These are phyloP conservation scores for Nemania sp. DNA, from an alignment of 2,329 filamentous ascomycete species.

Conservation along the genomic window DNA sequence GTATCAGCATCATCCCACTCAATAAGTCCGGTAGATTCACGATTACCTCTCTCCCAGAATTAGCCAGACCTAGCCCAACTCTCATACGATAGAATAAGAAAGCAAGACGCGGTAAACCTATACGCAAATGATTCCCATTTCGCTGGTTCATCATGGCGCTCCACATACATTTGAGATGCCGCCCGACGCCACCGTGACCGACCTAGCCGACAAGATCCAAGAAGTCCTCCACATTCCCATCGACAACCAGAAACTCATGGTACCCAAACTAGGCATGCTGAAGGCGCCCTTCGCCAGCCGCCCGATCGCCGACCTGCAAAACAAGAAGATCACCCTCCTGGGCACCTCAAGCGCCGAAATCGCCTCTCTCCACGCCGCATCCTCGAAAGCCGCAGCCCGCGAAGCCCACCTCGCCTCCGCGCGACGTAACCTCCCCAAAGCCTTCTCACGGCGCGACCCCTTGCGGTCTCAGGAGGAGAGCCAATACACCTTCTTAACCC, in stretches of 20 bases:
- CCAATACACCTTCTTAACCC: slow-evolving; percentile 82
- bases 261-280: slow-evolving; percentile 73
- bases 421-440: slow-evolving; percentile 47
- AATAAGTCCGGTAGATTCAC: neutral
- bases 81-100: slow-evolving; percentile 41
- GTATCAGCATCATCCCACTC: neutral
- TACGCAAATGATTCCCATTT: slow-evolving; percentile 54
- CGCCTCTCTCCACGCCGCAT: slow-evolving; percentile 64
- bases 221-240: slow-evolving; percentile 68
- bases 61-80: neutral
- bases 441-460: slow-evolving; percentile 49
- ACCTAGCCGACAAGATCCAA: slow-evolving; percentile 71
- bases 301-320: slow-evolving; percentile 60
- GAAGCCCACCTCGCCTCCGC: slow-evolving; percentile 57
- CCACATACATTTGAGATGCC: slow-evolving; percentile 59
- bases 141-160: slow-evolving; percentile 60
- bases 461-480: slow-evolving; percentile 64
- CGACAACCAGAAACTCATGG: slow-evolving; percentile 76
- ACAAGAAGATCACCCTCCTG: slow-evolving; percentile 74
- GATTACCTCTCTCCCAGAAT: neutral
- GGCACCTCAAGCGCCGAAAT: slow-evolving; percentile 72
- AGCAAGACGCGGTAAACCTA: slow-evolving; percentile 27
- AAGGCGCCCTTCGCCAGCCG: slow-evolving; percentile 72
- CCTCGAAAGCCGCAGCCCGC: slow-evolving; percentile 61
- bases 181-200: slow-evolving; percentile 62